A percentile compares a stretch with the other conserved stretches of the same genome.
Conservation (phyloP, 306 rosid species). For the Lagenaria siceraria region DNA sequence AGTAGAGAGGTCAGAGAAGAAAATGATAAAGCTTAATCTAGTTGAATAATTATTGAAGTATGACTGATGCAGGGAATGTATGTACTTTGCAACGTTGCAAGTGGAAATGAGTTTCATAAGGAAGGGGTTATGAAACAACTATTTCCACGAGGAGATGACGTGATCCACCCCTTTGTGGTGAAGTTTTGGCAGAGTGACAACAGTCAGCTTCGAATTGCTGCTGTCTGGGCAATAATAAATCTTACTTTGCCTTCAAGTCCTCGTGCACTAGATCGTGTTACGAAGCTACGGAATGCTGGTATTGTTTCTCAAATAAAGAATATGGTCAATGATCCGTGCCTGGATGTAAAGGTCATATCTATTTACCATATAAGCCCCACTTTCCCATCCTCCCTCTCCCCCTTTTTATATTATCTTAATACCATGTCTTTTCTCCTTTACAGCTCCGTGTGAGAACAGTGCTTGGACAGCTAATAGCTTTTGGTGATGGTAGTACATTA, state of each 20-base stretch:
- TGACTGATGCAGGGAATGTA: slow-evolving; percentile 55
- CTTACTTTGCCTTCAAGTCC: slow-evolving; percentile 56
- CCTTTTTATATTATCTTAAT: not conserved
- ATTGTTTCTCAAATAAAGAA: slow-evolving; percentile 56
- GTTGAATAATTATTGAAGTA: not conserved
- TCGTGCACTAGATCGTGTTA: slow-evolving; percentile 35
- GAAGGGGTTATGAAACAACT: slow-evolving; percentile 65
- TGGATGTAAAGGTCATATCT: slow-evolving; percentile 58
- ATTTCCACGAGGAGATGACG: slow-evolving; percentile 34
- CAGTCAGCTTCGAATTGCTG: slow-evolving; percentile 45
- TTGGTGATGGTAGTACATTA: slow-evolving; percentile 33
- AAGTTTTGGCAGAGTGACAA: slow-evolving; percentile 52
- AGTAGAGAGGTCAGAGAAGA: not conserved
- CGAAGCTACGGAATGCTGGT: slow-evolving; percentile 45
- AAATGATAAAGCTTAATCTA: not conserved
- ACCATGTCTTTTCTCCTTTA: slow-evolving; percentile 9
- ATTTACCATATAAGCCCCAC: slow-evolving; percentile 6
- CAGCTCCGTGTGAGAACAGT: slow-evolving; percentile 68
- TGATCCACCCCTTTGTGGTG: slow-evolving; percentile 33
- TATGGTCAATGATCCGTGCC: slow-evolving; percentile 63
- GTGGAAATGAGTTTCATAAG: slow-evolving; percentile 72
- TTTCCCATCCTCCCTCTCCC: not conserved
- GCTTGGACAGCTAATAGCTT: slow-evolving; percentile 41
- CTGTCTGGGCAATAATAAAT: slow-evolving; percentile 60
- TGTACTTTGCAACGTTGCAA: slow-evolving; percentile 59